A percentile compares a stretch with the other conserved stretches of the same genome.
Evolutionary conservation across 2,329 filamentous ascomycete genomes (phyloP).

Genomic region (Chaetomium strumarium): DNA sequence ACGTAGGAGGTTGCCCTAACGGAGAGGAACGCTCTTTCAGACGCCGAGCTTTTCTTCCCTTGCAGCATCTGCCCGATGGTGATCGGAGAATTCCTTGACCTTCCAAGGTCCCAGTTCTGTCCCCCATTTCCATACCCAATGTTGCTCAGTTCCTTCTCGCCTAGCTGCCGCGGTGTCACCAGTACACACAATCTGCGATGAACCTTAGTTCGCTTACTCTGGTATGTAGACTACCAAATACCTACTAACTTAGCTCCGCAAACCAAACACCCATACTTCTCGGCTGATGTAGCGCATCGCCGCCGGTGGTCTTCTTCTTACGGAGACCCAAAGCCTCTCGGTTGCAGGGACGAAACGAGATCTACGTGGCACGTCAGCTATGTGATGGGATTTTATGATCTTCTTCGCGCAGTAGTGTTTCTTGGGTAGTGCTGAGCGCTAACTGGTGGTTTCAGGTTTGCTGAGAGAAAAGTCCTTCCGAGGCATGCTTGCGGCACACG

Average conservation of each 20-base stretch:
- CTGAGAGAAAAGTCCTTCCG: neutral
- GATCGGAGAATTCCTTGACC: neutral
- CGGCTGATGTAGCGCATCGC: neutral
- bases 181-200: constrained; percentile 8
- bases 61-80: too few relatives aligned
- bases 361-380: neutral
- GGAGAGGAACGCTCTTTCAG: too few relatives aligned
- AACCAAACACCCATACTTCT: neutral
- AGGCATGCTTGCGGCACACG: neutral
- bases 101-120: neutral
- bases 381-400: neutral
- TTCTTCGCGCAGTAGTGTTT: neutral
- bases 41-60: too few relatives aligned
- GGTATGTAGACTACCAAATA: too few relatives aligned
- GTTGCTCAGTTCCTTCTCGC: neutral
- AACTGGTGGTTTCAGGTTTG: constrained; percentile 1
- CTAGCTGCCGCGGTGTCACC: constrained; percentile 8
- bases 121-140: neutral
- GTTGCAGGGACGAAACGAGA: neutral
- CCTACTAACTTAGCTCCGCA: neutral
- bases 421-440: constrained; percentile 1
- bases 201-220: constrained; percentile 5
- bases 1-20: too few relatives aligned
- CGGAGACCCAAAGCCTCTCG: neutral
- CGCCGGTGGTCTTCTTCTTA: neutral